Conservation (phyloP, 2,329 filamentous ascomycete genomes). For the Colletotrichum chrysophilum region DNA sequence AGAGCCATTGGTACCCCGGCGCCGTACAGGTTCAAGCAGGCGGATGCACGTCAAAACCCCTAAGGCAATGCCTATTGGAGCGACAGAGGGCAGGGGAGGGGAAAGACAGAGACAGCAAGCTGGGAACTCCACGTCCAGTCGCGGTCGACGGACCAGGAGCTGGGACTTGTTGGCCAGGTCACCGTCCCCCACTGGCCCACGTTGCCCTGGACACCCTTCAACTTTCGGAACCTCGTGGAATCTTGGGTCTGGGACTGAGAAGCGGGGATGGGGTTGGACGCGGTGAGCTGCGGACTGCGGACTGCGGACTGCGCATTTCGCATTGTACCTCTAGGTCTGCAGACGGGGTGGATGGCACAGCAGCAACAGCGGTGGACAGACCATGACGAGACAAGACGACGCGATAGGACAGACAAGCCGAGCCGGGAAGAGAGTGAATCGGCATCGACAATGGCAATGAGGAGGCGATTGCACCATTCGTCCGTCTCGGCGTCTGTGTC, state of each 20-base stretch:
- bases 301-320: background rate
- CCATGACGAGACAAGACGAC: background rate
- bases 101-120: slow-evolving; percentile 1
- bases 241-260: slow-evolving; percentile 8
- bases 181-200: slow-evolving; percentile 20
- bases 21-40: background rate
- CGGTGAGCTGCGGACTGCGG: background rate
- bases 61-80: slow-evolving; percentile 10
- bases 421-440: background rate
- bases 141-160: background rate
- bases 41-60: slow-evolving; percentile 14
- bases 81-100: background rate
- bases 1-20: slow-evolving; percentile 4
- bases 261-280: slow-evolving; percentile 6
- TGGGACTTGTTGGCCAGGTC: background rate
- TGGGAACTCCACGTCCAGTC: background rate
- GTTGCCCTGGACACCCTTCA: slow-evolving; percentile 12
- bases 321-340: background rate
- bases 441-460: background rate
- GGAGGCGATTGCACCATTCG: slow-evolving; percentile 1
- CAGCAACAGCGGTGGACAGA: slow-evolving; percentile 7
- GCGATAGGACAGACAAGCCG: background rate
- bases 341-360: slow-evolving; percentile 3
- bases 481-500: background rate
- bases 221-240: slow-evolving; percentile 15